phyloP scores from a whole-genome alignment of 139 green algal species.

The Tetradesmus lagerheimii region DNA sequence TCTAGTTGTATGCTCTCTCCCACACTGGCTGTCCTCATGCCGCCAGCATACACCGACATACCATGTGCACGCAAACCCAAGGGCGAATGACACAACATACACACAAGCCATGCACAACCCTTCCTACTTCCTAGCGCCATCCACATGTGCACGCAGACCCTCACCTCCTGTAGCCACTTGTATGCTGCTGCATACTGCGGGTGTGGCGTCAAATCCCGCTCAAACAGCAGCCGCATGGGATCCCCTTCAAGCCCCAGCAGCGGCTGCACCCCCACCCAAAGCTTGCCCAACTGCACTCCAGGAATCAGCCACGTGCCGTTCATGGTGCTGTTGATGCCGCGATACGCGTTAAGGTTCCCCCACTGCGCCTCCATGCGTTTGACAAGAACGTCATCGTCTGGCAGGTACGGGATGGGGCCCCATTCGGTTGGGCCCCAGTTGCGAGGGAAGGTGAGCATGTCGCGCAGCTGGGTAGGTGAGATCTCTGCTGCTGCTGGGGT shows the following conservation, averaged over 20 bases:
- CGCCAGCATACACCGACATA: no score
- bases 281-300: constrained; percentile 91
- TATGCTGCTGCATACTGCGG: constrained; percentile 97
- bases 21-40: no score
- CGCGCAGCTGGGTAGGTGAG: constrained; percentile 61
- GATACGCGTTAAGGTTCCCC: constrained; percentile 79
- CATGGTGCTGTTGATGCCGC: constrained; percentile 51
- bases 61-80: no score
- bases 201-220: constrained; percentile 97
- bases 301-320: constrained; percentile 63
- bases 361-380: constrained; percentile 91
- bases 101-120: no score
- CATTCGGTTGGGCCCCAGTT: constrained; percentile 93
- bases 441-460: constrained; percentile 79
- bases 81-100: no score
- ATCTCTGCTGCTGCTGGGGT: constrained; percentile 65
- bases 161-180: constrained; percentile 84
- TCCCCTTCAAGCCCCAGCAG: constrained; percentile 96
- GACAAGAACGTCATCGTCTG: constrained; percentile 83
- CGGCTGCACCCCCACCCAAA: constrained; percentile 96
- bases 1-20: no score
- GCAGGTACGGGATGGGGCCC: constrained; percentile 93
- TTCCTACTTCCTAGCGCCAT: no score
- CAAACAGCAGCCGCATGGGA: constrained; percentile 95
- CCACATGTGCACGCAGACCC: background rate